A percentile compares a stretch with the other conserved stretches of the same genome.
phyloP scores from a whole-genome alignment of 805 yeast genomes.

The Helenozyma baotianmanensis region DNA sequence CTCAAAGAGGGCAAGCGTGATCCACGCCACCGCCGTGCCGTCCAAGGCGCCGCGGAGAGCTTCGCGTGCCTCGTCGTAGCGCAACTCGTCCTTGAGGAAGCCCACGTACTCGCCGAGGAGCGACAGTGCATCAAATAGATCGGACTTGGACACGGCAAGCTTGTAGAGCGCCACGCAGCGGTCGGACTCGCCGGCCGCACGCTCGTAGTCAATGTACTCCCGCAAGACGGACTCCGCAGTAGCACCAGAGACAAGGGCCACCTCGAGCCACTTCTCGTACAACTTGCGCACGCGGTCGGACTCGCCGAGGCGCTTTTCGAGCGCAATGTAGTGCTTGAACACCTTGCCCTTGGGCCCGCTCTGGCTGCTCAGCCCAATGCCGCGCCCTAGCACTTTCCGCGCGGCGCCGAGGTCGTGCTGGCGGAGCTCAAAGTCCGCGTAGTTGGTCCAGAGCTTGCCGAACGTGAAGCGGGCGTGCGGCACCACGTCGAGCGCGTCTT shows the following conservation, averaged over 20 bases:
- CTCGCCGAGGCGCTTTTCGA: slow-evolving; percentile 68
- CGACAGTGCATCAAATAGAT: slow-evolving; percentile 13
- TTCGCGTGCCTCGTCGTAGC: slow-evolving; percentile 51
- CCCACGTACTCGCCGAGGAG: slow-evolving; percentile 42
- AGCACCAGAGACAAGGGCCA: slow-evolving; percentile 12
- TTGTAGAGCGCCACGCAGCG: slow-evolving; percentile 63
- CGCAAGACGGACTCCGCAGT: slow-evolving; percentile 42
- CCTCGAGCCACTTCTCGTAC: slow-evolving; percentile 61
- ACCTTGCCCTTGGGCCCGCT: slow-evolving; percentile 53
- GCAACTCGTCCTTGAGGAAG: slow-evolving; percentile 55
- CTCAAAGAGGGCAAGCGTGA: slow-evolving; percentile 68
- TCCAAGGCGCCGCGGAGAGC: slow-evolving; percentile 42
- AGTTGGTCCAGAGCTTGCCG: slow-evolving; percentile 68
- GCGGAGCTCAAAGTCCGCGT: slow-evolving; percentile 70
- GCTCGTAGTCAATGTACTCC: slow-evolving; percentile 66
- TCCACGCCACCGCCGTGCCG: slow-evolving; percentile 44
- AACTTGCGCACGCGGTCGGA: slow-evolving; percentile 75
- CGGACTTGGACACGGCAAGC: slow-evolving; percentile 33
- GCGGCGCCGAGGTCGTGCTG: slow-evolving; percentile 46
- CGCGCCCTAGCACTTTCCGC: slow-evolving; percentile 65
- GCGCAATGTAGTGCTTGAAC: slow-evolving; percentile 57
- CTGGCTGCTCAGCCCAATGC: slow-evolving; percentile 50
- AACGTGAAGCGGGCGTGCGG: slow-evolving; percentile 64
- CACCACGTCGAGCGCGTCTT: slow-evolving; percentile 41
- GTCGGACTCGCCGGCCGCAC: slow-evolving; percentile 58